Base-by-base conservation (phyloP, 1,284 basidiomycete species). In the Cryptococcus sp. region DNA sequence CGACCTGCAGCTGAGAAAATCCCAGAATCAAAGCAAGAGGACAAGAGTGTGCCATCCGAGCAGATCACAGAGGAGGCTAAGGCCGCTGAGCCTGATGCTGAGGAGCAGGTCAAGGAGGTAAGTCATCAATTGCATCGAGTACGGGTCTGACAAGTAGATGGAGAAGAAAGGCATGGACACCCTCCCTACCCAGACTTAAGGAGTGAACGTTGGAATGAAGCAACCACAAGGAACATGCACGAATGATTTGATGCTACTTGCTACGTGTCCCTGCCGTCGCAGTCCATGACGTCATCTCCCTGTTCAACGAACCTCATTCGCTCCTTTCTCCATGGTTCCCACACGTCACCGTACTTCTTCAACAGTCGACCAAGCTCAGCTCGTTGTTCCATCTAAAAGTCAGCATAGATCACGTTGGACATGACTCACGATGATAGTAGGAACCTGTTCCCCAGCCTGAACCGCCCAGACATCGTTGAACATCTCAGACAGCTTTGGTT, bases 261-360 rank as follows among this genome's bases (percentile, higher is more conserved):
- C 40, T 37, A 67, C 36, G 55, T 55, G 7, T 56, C 62, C 45
- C 61, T 36, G 2, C 64, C 66, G 52, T 66, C 69, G 46, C 63
- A 72, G 52, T 75, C 69, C 61, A 69, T 67, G 32, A 88, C 76
- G 59, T 88, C 88, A 72, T 84, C 80, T 7, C 87, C 88, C 49
- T 82, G 82, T 50, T 87, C 85, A 66, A 83, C 86, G 70, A 89
- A 91, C 74, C 85, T 87, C 61, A 81, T 82, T 46, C 91, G 74
- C 75, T 92, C 91, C 48, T 80, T 81, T 66, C 78, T 80, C 89
- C 90, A 97, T 3, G 88, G 89, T 62, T 85, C 85, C 83, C 86
- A 91, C 2, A 78, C 79, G 21, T 82, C 67, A 0, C 90, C 90
- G 62, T 96, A 96, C 74, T 93, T 94, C 69, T 80, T 82, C 53